These are phyloP conservation scores for Trichocladium antarcticum DNA, from an alignment of 495 filamentous ascomycete species.

Conservation along the genomic window DNA sequence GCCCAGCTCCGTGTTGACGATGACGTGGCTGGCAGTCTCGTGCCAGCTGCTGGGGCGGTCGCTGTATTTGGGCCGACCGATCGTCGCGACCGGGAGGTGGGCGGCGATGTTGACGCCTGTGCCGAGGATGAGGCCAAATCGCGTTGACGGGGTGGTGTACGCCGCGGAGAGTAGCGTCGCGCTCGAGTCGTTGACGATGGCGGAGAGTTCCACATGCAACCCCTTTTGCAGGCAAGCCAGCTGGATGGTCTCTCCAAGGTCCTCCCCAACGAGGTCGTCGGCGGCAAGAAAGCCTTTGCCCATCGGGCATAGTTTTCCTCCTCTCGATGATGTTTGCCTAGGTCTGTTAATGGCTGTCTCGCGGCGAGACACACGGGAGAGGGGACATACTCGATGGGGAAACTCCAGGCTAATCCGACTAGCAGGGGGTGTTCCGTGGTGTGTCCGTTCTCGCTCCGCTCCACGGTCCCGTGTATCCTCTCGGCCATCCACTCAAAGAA, in stretches of 20 bases:
- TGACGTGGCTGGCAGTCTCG: slow-evolving; percentile 42
- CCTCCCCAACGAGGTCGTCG: slow-evolving; percentile 39
- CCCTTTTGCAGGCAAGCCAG: slow-evolving; percentile 34
- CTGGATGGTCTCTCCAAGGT: slow-evolving; percentile 43
- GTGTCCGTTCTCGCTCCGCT: slow-evolving; percentile 24
- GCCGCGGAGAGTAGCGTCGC: slow-evolving; percentile 71
- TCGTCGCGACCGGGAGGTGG: slow-evolving; percentile 42
- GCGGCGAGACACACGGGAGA: neutral
- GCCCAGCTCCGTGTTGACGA: slow-evolving; percentile 80
- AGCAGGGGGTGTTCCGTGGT: slow-evolving; percentile 28
- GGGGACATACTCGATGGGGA: slow-evolving; percentile 64
- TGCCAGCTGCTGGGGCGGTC: slow-evolving; percentile 45
- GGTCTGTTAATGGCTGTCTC: slow-evolving; percentile 7
- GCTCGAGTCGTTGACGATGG: slow-evolving; percentile 77
- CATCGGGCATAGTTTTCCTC: slow-evolving; percentile 70
- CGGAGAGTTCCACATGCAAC: slow-evolving; percentile 53
- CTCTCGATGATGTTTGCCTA: slow-evolving; percentile 66
- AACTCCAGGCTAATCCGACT: slow-evolving; percentile 76
- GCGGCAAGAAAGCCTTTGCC: slow-evolving; percentile 65
- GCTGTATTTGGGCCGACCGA: slow-evolving; percentile 41
- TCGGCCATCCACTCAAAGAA: slow-evolving; percentile 80
- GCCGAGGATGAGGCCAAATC: slow-evolving; percentile 46
- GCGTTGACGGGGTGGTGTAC: slow-evolving; percentile 55
- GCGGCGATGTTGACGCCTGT: slow-evolving; percentile 46
- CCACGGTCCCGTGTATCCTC: slow-evolving; percentile 50